These are phyloP conservation scores for Komagataea norvegica DNA, from an alignment of 1,139 yeast species.

Conservation along the genomic window DNA sequence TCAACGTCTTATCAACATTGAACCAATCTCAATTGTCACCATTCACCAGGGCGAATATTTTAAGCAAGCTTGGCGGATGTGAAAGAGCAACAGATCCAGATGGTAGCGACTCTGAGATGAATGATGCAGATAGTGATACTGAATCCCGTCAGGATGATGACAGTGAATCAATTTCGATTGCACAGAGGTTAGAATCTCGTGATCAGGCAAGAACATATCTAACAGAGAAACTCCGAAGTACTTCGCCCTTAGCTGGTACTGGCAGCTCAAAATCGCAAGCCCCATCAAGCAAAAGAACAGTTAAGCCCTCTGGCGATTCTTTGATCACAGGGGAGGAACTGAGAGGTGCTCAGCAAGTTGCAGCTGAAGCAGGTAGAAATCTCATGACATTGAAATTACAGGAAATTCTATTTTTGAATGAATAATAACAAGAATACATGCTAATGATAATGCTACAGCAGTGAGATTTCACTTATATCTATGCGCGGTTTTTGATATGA, in stretches of 20 bases:
- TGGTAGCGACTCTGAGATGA: conserved; percentile 26
- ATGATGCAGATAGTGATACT: conserved; percentile 20
- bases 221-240: neutral
- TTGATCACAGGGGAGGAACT: neutral
- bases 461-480: conserved; percentile 5
- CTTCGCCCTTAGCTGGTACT: too few relatives aligned
- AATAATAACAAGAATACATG: conserved; percentile 9
- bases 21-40: conserved; percentile 19
- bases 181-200: conserved; percentile 5
- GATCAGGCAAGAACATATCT: neutral
- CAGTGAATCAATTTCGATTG: conserved; percentile 6
- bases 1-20: conserved; percentile 7
- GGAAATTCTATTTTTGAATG: conserved; percentile 27
- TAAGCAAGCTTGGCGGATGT: conserved; percentile 13
- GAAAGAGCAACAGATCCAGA: conserved; percentile 16
- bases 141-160: conserved; percentile 20
- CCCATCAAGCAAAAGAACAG: too few relatives aligned
- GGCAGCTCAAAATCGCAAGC: too few relatives aligned
- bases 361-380: conserved; percentile 26
- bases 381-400: conserved; percentile 29
- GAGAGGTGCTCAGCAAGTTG: conserved; percentile 9
- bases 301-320: conserved; percentile 1
- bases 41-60: conserved; percentile 20
- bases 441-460: neutral
- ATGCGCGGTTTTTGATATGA: conserved; percentile 12